Base-by-base conservation (phyloP, 2,329 filamentous ascomycete species). In the Neofusicoccum kwambonambiense region DNA sequence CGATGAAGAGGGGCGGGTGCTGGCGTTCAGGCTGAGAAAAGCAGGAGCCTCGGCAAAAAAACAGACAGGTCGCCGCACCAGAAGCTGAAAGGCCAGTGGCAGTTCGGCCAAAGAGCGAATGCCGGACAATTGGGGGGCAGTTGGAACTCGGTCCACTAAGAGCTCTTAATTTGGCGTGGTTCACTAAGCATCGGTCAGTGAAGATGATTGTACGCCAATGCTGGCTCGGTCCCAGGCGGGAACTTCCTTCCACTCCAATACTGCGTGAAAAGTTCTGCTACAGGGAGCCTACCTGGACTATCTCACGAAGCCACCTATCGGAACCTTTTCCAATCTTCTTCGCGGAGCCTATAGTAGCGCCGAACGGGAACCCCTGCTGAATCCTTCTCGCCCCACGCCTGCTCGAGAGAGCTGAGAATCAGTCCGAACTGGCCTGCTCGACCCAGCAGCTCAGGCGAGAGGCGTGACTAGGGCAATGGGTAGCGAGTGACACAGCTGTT, bases 211-310 rank as follows among this genome's bases (percentile, higher is more conserved):
- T 9, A 27, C 41, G 41, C 56, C 41, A 37, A 6, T 17, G 2
- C 31, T 47, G 31, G 27, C 41, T 37, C 56, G 56, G 56, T 60
- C 56, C 56, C 56, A 60, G 22, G 39, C 56, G 42, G 56, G n/a
- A 47, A 37, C 31, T 60, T 60, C 56, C 56, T 47, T 37, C n/a
- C 9, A 19, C 31, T 13, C 42, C 8, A 11, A 5, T 42, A 47
- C 27, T 31, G 39, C 42, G 37, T 31, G 31, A 47, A 45, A 42
- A 15, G 31, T 47, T 27, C 56, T 60, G 31, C 27, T 37, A 60
- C 56, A 47, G 39, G 41, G 39, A 58, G 39, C 17, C 13, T 15
- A 42, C 52, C 41, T 44, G 41, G 22, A 22, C 5, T 11, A 8
- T n/a, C 12, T 22, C 15, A 39, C 27, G 12, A 27, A 15, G 27